phyloP scores from a whole-genome alignment of 495 filamentous ascomycete species.

The Penicillium odoratum region DNA sequence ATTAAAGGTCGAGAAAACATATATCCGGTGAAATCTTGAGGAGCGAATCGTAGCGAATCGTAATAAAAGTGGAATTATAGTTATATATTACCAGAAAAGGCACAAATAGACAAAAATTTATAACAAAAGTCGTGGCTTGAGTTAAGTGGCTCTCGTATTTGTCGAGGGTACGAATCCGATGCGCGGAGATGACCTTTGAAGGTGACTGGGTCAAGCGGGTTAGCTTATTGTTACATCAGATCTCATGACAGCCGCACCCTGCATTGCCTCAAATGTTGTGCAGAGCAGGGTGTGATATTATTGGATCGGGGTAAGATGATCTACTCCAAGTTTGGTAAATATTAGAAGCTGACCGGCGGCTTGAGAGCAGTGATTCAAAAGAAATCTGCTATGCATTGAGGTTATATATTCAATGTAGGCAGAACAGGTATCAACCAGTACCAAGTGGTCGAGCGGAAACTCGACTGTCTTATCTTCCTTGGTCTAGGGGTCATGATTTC shows the following conservation, averaged over 20 bases:
- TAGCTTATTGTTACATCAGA: not conserved
- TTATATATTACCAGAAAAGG: not conserved
- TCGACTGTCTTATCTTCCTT: slow-evolving; percentile 32
- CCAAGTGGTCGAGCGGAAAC: slow-evolving; percentile 36
- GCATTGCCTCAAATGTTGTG: not conserved
- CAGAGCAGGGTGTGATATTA: not conserved
- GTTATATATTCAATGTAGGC: no score
- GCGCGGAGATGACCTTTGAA: not conserved
- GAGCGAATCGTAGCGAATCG: not conserved
- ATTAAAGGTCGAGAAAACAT: not conserved
- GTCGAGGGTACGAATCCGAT: not conserved
- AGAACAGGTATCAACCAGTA: no score
- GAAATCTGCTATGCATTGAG: no score
- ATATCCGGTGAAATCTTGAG: not conserved
- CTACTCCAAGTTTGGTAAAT: not conserved
- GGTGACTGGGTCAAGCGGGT: slow-evolving; percentile 14
- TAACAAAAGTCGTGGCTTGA: not conserved
- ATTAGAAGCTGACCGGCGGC: no score
- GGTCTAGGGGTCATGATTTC: slow-evolving; percentile 58
- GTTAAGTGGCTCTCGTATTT: slow-evolving; percentile 1
- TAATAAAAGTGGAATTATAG: not conserved
- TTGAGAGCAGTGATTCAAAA: no score
- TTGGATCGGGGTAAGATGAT: not conserved
- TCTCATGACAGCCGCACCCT: slow-evolving; percentile 7
- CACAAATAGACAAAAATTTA: not conserved